Evolutionary conservation across 257 asterid genomes (phyloP).

Genomic region (Lithospermum erythrorhizon): DNA sequence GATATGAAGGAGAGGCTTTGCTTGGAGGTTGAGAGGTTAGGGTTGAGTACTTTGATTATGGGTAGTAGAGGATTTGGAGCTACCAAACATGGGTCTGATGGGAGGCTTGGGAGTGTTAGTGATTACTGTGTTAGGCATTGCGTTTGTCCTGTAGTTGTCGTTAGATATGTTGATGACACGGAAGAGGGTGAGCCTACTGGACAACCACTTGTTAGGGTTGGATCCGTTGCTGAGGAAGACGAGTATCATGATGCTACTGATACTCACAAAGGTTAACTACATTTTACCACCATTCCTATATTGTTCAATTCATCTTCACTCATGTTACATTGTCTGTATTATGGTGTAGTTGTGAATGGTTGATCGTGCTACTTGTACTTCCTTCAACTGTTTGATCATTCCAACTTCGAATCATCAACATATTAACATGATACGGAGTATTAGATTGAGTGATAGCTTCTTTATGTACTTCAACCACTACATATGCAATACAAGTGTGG

Average conservation of each 20-base stretch:
- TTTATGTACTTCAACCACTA: too few species aligned
- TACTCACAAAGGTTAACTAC: constrained; percentile 49
- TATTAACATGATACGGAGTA: too few species aligned
- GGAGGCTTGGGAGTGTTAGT: constrained; percentile 88
- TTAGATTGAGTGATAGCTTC: too few species aligned
- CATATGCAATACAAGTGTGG: too few species aligned
- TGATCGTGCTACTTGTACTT: too few species aligned
- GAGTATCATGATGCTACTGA: constrained; percentile 75
- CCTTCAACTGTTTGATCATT: too few species aligned
- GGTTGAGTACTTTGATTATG: constrained; percentile 78
- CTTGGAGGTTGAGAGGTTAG: constrained; percentile 78
- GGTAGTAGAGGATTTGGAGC: constrained; percentile 94
- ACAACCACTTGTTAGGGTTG: constrained; percentile 51
- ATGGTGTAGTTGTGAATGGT: too few species aligned
- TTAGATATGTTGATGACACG: constrained; percentile 69
- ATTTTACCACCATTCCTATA: too few species aligned
- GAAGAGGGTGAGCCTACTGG: constrained; percentile 20
- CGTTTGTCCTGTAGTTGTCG: constrained; percentile 89
- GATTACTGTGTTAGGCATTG: constrained; percentile 97
- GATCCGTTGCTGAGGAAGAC: constrained; percentile 42
- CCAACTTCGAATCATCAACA: too few species aligned
- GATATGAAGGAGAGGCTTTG: constrained; percentile 88
- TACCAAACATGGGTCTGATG: constrained; percentile 54
- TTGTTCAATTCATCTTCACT: too few species aligned
- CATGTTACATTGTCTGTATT: too few species aligned